These are phyloP conservation scores for Microcos paniculata DNA, from an alignment of 345 rosid species.

Conservation along the genomic window DNA sequence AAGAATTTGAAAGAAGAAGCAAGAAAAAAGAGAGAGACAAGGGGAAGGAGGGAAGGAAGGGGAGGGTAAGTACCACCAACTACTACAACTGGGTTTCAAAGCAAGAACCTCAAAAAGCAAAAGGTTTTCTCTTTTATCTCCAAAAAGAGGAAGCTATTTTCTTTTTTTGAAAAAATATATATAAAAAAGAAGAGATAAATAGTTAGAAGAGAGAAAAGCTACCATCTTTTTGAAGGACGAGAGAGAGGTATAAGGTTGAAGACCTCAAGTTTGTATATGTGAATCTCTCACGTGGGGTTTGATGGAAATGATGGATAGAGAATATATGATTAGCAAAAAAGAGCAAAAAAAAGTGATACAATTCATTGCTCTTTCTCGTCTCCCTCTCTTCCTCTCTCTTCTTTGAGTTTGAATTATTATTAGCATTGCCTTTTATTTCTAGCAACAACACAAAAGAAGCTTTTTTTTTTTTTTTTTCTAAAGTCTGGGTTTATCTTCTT, in stretches of 20 bases:
- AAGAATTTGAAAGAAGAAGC: slow-evolving; percentile 21
- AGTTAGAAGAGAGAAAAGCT: slow-evolving; percentile 19
- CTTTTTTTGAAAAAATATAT: background rate
- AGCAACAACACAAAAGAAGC: background rate
- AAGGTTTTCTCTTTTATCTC: background rate
- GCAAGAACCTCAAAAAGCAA: slow-evolving; percentile 21
- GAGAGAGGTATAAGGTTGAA: background rate
- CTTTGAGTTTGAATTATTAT: slow-evolving; percentile 21
- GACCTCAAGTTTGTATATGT: slow-evolving; percentile 15
- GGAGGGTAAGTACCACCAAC: slow-evolving; percentile 35
- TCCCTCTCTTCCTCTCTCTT: background rate
- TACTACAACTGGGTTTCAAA: slow-evolving; percentile 33
- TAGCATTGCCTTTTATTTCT: slow-evolving; percentile 21
- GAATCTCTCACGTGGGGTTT: slow-evolving; percentile 52
- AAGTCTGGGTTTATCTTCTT: slow-evolving; percentile 13
- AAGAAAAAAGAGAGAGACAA: slow-evolving; percentile 1
- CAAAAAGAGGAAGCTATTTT: slow-evolving; percentile 14
- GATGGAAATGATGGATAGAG: slow-evolving; percentile 41
- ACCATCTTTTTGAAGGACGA: slow-evolving; percentile 23
- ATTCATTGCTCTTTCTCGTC: slow-evolving; percentile 20
- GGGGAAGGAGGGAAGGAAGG: slow-evolving; percentile 12
- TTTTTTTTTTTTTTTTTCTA: background rate
- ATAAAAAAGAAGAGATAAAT: background rate
- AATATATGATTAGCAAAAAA: slow-evolving; percentile 43
- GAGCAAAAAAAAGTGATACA: slow-evolving; percentile 27